phyloP scores from a whole-genome alignment of 305 asterid species.

The Fraxinus paxiana region DNA sequence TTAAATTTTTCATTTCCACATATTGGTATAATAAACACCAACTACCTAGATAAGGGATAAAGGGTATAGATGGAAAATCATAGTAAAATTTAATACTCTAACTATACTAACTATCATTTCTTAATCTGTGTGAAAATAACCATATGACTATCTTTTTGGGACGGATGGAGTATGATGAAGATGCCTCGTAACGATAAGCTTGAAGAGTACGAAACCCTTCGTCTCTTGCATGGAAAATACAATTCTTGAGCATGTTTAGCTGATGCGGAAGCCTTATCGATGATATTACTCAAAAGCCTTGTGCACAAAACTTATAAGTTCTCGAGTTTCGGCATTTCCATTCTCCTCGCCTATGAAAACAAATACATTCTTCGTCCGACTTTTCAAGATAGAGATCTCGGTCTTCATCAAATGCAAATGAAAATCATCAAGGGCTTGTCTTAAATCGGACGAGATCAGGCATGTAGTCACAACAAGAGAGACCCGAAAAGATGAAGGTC shows the following conservation, averaged over 20 bases:
- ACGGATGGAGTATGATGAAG: neutral
- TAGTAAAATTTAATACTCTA: no score
- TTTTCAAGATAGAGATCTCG: slow-evolving; percentile 60
- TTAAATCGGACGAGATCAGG: slow-evolving; percentile 48
- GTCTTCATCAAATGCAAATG: slow-evolving; percentile 38
- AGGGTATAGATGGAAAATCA: no score
- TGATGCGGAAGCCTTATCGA: slow-evolving; percentile 52
- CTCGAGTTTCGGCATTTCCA: slow-evolving; percentile 4
- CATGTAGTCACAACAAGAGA: slow-evolving; percentile 69
- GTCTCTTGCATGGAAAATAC: slow-evolving; percentile 53
- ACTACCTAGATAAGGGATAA: no score
- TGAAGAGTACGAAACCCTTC: slow-evolving; percentile 33
- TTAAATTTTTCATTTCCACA: no score
- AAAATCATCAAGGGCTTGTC: slow-evolving; percentile 36
- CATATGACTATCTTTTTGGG: no score
- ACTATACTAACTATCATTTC: no score
- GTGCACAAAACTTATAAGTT: slow-evolving; percentile 32
- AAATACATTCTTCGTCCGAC: slow-evolving; percentile 52
- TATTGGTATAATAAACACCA: no score
- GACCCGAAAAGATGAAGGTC: slow-evolving; percentile 42
- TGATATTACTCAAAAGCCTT: slow-evolving; percentile 38
- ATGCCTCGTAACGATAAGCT: slow-evolving; percentile 26
- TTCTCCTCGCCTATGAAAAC: slow-evolving; percentile 24
- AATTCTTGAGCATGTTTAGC: slow-evolving; percentile 40
- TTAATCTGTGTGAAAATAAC: no score